These are phyloP conservation scores for Allantophomopsis cytisporea DNA, from an alignment of 2,329 filamentous ascomycete genomes.

Conservation along the genomic window DNA sequence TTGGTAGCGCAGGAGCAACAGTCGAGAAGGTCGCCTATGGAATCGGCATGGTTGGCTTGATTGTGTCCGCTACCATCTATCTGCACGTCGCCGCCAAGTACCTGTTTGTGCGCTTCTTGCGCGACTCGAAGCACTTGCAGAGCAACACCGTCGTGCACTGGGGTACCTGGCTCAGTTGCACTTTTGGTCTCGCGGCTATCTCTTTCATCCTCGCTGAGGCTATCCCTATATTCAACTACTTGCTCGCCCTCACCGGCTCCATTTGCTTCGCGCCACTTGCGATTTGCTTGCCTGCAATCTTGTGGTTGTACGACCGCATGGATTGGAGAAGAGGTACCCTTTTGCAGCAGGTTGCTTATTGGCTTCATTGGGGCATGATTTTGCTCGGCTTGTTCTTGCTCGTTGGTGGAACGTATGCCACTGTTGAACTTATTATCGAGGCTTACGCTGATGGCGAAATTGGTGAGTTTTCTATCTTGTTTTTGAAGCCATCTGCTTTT, in stretches of 20 bases:
- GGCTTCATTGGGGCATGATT: slow-evolving; percentile 21
- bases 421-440: slow-evolving; percentile 34
- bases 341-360: slow-evolving; percentile 15
- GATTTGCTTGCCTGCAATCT: slow-evolving; percentile 29
- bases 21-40: slow-evolving; percentile 51
- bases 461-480: slow-evolving; percentile 17
- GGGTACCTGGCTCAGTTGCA: slow-evolving; percentile 34
- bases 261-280: slow-evolving; percentile 36
- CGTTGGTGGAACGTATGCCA: slow-evolving; percentile 27
- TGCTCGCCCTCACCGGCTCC: slow-evolving; percentile 32
- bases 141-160: slow-evolving; percentile 35
- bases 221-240: slow-evolving; percentile 39
- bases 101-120: slow-evolving; percentile 38
- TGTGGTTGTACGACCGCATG: slow-evolving; percentile 35
- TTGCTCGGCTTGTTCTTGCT: slow-evolving; percentile 22
- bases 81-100: slow-evolving; percentile 39
- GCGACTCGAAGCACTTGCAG: slow-evolving; percentile 34
- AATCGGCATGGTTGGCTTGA: slow-evolving; percentile 38
- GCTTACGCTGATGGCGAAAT: slow-evolving; percentile 26
- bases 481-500: slow-evolving; percentile 13
- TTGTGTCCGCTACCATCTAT: slow-evolving; percentile 27
- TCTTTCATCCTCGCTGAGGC: slow-evolving; percentile 36
- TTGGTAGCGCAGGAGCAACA: slow-evolving; percentile 42
- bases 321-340: slow-evolving; percentile 22
- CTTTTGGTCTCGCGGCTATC: slow-evolving; percentile 24